Percentiles rank a stretch among this genome's conserved stretches.
These are phyloP conservation scores for Boletus insuetus DNA, from an alignment of 768 basidiomycete genomes.

Conservation along the genomic window DNA sequence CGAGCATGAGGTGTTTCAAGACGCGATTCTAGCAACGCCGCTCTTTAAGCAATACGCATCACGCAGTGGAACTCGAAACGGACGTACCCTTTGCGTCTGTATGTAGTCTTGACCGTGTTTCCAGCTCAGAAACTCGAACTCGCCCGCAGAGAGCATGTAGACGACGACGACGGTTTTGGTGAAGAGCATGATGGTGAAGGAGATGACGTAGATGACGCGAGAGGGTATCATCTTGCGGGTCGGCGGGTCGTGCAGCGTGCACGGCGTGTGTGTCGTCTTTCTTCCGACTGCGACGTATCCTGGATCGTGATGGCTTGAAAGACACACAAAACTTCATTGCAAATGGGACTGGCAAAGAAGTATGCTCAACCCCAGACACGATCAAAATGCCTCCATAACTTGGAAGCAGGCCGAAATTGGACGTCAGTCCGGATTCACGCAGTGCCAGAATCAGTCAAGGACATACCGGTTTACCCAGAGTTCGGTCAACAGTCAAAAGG, in stretches of 20 bases:
- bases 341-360: constrained; percentile 1
- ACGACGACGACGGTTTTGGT: constrained; percentile 17
- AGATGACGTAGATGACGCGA: constrained; percentile 14
- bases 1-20: constrained; percentile 23
- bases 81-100: constrained; percentile 18
- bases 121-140: constrained; percentile 13
- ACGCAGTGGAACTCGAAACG: neutral
- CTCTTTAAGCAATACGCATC: too few relatives aligned
- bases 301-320: neutral
- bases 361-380: constrained; percentile 5
- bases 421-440: too few relatives aligned
- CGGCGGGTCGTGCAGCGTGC: neutral
- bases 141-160: constrained; percentile 22
- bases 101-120: constrained; percentile 21
- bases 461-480: too few relatives aligned
- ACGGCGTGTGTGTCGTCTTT: neutral
- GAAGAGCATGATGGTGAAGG: constrained; percentile 17
- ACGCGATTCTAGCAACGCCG: constrained; percentile 14
- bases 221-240: constrained; percentile 15
- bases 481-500: too few relatives aligned
- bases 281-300: neutral
- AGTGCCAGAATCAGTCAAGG: too few relatives aligned
- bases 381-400: constrained; percentile 1
- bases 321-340: neutral
- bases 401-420: too few relatives aligned